These are phyloP conservation scores for Prunus campanulata DNA, from an alignment of 306 rosid species.

Conservation along the genomic window DNA sequence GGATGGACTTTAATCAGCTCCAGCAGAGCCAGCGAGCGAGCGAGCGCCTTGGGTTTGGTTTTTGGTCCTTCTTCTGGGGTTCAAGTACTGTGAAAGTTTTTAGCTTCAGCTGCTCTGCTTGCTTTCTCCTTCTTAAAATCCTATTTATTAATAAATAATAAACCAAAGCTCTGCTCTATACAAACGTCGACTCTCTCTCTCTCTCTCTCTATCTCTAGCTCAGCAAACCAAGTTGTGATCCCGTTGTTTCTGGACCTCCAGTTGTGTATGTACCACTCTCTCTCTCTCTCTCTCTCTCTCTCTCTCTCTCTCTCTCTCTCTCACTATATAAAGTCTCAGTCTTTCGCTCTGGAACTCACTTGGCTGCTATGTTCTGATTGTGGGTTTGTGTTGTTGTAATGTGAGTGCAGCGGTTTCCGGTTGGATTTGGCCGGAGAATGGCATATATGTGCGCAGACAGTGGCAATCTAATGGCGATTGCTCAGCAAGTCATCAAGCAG, in stretches of 20 bases:
- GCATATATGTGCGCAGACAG: slow-evolving; percentile 94
- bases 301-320: too few species aligned
- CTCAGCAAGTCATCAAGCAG: slow-evolving; percentile 94
- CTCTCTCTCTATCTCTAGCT: slow-evolving; percentile 1
- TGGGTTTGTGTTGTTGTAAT: slow-evolving; percentile 20
- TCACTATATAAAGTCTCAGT: background rate
- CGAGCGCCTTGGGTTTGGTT: background rate
- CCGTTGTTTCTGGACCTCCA: slow-evolving; percentile 23
- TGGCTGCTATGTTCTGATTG: background rate
- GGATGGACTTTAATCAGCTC: slow-evolving; percentile 17
- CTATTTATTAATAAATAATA: background rate
- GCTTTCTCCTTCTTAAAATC: too few species aligned
- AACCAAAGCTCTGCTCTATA: too few species aligned
- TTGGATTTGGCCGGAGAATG: slow-evolving; percentile 58
- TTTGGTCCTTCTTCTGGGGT: slow-evolving; percentile 5
- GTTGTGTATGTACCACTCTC: slow-evolving; percentile 16
- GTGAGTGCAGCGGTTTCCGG: slow-evolving; percentile 47
- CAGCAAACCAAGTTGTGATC: slow-evolving; percentile 16
- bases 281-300: background rate
- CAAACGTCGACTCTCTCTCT: background rate
- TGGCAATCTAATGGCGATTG: slow-evolving; percentile 97
- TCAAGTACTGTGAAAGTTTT: background rate
- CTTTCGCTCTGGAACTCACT: background rate
- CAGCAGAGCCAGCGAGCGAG: background rate
- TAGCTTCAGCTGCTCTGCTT: background rate